Evolutionary conservation across 2,329 filamentous ascomycete species (phyloP).

Genomic region (Botrytis fragariae): DNA sequence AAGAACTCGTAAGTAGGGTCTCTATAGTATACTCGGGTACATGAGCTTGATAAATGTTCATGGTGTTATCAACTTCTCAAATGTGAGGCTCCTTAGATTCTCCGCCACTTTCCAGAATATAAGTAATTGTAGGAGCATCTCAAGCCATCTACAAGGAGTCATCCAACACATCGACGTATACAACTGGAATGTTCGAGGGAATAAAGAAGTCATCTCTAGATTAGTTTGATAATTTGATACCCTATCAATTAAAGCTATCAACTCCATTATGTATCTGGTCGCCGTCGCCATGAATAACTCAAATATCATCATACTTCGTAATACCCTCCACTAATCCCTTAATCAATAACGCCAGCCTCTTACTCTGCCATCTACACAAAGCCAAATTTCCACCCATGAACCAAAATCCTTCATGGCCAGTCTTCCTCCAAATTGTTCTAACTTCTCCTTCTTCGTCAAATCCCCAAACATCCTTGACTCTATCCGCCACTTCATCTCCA

Average conservation of each 20-base stretch:
- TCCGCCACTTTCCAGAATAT: not conserved
- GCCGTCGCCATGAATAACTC: not conserved
- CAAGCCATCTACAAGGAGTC: too few species aligned
- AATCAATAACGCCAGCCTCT: conserved; percentile 49
- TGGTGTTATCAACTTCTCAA: not conserved
- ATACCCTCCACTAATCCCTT: conserved; percentile 46
- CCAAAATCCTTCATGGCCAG: conserved; percentile 51
- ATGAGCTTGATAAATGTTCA: not conserved
- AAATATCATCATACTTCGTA: conserved; percentile 29
- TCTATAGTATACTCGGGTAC: not conserved
- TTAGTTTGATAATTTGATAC: not conserved
- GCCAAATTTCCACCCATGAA: conserved; percentile 52
- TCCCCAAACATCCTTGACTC: conserved; percentile 49
- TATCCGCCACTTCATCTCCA: conserved; percentile 50
- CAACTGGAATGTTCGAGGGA: not conserved
- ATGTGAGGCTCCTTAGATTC: not conserved
- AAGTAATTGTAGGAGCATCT: too few species aligned
- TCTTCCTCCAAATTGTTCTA: conserved; percentile 48
- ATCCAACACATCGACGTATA: not conserved
- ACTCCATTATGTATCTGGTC: not conserved
- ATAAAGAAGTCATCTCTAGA: not conserved
- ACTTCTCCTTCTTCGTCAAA: conserved; percentile 50
- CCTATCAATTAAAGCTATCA: not conserved
- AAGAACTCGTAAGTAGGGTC: not conserved
- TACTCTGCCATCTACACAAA: conserved; percentile 48